These are phyloP conservation scores for Haematococcus sp. DNA, from an alignment of 139 green algal genomes.

Conservation along the genomic window DNA sequence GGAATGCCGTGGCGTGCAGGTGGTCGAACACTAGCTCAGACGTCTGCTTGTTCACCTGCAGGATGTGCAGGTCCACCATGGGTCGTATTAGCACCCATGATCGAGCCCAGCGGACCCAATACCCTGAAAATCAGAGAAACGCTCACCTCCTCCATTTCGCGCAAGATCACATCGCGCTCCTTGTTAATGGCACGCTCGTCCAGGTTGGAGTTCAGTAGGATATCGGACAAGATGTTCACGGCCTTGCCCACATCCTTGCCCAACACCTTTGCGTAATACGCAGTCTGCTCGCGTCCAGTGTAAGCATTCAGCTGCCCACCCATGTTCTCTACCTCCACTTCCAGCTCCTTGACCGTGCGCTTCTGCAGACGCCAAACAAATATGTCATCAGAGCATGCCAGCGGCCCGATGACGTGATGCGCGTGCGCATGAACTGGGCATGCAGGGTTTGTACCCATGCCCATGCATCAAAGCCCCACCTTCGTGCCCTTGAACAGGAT, in stretches of 20 bases:
- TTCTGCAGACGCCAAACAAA: conserved; percentile 44
- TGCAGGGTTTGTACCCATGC: background rate
- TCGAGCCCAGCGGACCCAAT: background rate
- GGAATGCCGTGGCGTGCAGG: conserved; percentile 98
- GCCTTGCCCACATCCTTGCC: conserved; percentile 87
- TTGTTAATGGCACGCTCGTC: conserved; percentile 83
- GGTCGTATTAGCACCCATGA: background rate
- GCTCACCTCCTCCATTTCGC: conserved; percentile 94
- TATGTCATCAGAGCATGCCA: too few relatives aligned
- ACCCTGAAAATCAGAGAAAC: background rate
- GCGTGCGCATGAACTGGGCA: background rate
- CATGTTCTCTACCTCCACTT: conserved; percentile 98
- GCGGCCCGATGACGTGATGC: too few relatives aligned
- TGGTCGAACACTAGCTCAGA: conserved; percentile 93
- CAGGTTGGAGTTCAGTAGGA: conserved; percentile 92
- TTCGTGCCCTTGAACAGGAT: conserved; percentile 99
- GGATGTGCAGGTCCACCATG: background rate
- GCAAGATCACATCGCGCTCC: conserved; percentile 94
- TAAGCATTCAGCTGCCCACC: conserved; percentile 98
- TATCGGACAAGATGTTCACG: conserved; percentile 94
- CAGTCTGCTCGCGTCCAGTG: conserved; percentile 95
- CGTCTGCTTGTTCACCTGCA: conserved; percentile 62
- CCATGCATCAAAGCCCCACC: conserved; percentile 30
- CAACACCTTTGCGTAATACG: conserved; percentile 91
- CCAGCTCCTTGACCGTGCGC: conserved; percentile 78